Evolutionary conservation across 805 yeast species (phyloP).

Genomic region (Kodamaea lidongshanica): DNA sequence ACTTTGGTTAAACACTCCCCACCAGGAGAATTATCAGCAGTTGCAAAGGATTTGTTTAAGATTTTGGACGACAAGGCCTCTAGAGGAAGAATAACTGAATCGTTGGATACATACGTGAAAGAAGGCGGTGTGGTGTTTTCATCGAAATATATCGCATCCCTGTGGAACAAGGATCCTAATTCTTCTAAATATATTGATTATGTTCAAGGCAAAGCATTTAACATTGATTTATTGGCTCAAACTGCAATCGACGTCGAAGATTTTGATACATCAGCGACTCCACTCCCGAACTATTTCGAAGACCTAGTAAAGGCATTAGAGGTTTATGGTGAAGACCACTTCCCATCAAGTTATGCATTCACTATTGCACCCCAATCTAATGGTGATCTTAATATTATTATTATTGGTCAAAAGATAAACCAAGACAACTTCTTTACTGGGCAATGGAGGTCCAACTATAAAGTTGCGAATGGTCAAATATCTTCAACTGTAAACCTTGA

Average conservation of each 20-base stretch:
- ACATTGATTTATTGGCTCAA: conserved; percentile 49
- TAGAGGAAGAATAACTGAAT: conserved; percentile 17
- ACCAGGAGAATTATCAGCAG: conserved; percentile 32
- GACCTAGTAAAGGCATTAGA: conserved; percentile 29
- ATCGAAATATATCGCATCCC: conserved; percentile 25
- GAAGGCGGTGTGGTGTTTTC: conserved; percentile 27
- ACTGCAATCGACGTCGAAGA: conserved; percentile 50
- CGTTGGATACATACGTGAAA: conserved; percentile 25
- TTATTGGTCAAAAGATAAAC: conserved; percentile 68
- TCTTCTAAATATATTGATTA: conserved; percentile 51
- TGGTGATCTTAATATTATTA: conserved; percentile 40
- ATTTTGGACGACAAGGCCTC: conserved; percentile 18
- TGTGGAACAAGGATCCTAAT: conserved; percentile 24
- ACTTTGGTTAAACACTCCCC: conserved; percentile 32
- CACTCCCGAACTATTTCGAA: conserved; percentile 25
- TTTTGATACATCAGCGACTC: conserved; percentile 17
- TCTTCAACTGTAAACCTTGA: conserved; percentile 58
- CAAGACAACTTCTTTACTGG: conserved; percentile 85
- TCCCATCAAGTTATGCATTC: conserved; percentile 49
- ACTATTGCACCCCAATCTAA: conserved; percentile 34
- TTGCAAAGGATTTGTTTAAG: conserved; percentile 19
- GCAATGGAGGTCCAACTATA: conserved; percentile 71
- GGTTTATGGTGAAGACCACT: conserved; percentile 58
- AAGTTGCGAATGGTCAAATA: conserved; percentile 30
- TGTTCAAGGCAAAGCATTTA: conserved; percentile 41